Evolutionary conservation across 2,329 filamentous ascomycete genomes (phyloP).

Genomic region (Dendryphion nanum): DNA sequence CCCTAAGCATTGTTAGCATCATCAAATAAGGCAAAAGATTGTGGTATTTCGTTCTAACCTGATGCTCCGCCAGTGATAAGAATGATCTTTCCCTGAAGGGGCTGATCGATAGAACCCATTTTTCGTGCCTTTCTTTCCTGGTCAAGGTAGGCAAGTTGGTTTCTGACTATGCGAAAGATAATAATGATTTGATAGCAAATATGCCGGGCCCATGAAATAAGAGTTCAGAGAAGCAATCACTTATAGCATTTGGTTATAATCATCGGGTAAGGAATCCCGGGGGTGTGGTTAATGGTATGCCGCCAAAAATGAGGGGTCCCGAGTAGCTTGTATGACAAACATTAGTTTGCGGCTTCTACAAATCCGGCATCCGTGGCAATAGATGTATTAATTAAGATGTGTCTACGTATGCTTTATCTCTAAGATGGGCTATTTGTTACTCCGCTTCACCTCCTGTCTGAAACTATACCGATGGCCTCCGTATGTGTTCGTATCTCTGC

Average conservation of each 20-base stretch:
- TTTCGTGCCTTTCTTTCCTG: neutral
- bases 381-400: neutral
- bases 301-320: neutral
- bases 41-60: slow-evolving; percentile 11
- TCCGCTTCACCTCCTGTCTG: neutral
- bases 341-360: neutral
- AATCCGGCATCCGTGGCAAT: neutral
- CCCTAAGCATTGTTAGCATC: slow-evolving; percentile 16
- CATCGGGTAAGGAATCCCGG: neutral
- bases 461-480: neutral
- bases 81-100: slow-evolving; percentile 31
- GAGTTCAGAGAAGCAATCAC: neutral
- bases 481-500: no score
- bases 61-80: slow-evolving; percentile 38
- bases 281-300: neutral
- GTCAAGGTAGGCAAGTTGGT: neutral
- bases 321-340: neutral
- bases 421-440: neutral
- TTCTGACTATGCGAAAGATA: neutral
- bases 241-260: neutral
- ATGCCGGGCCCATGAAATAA: neutral
- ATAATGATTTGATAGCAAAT: neutral
- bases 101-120: slow-evolving; percentile 25
- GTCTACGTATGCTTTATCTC: neutral
- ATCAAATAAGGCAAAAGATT: no score